Base-by-base conservation (phyloP, 305 asterid genomes). In the Vinca major region DNA sequence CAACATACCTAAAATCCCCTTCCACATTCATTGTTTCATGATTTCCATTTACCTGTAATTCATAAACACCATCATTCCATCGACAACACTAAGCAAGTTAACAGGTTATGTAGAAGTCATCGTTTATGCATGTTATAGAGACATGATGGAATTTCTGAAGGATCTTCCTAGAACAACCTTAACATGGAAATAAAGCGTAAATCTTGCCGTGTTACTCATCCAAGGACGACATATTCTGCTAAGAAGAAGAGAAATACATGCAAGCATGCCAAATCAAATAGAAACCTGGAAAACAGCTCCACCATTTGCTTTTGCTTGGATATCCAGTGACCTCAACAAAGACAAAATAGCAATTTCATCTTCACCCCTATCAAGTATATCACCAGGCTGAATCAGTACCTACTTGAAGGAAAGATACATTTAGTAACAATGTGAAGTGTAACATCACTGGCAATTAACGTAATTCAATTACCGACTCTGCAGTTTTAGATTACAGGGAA, bases 11-110 rank as follows among this genome's bases (percentile, higher is more conserved):
- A 72, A 79, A 92, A 78, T 92, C 98, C 61, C 98, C 95, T 70
- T 92, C 96, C 65, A 92, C 95, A 37, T 92, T 92, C 91, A 92
- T 86, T 80, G 98, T 88, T 79, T 92, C 98, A 72, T 92, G 98
- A 80, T 92, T 92, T 74, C 98, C 98, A 68, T 90, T 90, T 58
- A 92, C 93, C 97, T 92, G 73, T 11, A 76, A 26, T 26, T 26
- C 33, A 26, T 26, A 26, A 26, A 36, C 43, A 7, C 26, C 10
- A 67, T 53, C 19, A 63, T 2, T 45, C 43, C 48, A 40, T n/a
- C 37, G 5, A 19, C 58, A 47, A 57, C 4, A 58, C 10, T 50
- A 5, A 14, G 6, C 43, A 65, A 64, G 10, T 5, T 7, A 44
- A 47, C 16, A 49, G 47, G 47, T 37, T 60, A 37, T 13, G 14